Evolutionary conservation across 2,329 filamentous ascomycete genomes (phyloP).

Genomic region (Xylariaceae sp.): DNA sequence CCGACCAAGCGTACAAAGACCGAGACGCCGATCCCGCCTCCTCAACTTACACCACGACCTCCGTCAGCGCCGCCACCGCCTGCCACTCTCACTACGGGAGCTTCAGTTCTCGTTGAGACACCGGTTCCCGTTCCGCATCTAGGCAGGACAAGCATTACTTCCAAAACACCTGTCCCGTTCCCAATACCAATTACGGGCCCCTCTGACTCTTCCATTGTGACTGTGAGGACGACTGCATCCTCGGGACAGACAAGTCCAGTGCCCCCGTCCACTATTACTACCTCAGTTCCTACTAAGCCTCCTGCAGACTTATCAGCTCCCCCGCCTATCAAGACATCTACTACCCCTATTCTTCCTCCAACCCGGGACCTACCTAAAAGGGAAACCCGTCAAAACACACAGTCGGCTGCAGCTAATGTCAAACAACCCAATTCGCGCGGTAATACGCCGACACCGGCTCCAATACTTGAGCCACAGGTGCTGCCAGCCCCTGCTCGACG

Average conservation of each 20-base stretch:
- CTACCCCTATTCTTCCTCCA: slow-evolving; percentile 36
- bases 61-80: slow-evolving; percentile 30
- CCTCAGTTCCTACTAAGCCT: slow-evolving; percentile 33
- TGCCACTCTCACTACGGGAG: slow-evolving; percentile 11
- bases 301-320: slow-evolving; percentile 41
- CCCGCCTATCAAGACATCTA: slow-evolving; percentile 31
- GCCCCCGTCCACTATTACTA: slow-evolving; percentile 35
- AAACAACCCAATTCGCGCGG: slow-evolving; percentile 27
- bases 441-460: slow-evolving; percentile 32
- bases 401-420: slow-evolving; percentile 29
- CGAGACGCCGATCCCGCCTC: slow-evolving; percentile 50
- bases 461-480: slow-evolving; percentile 29
- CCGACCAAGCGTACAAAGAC: slow-evolving; percentile 49
- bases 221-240: slow-evolving; percentile 24
- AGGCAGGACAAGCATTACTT: slow-evolving; percentile 27
- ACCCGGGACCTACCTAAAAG: slow-evolving; percentile 35
- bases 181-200: slow-evolving; percentile 24
- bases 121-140: slow-evolving; percentile 32
- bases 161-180: slow-evolving; percentile 33
- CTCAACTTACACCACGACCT: slow-evolving; percentile 33
- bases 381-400: slow-evolving; percentile 43
- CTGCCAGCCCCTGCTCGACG: slow-evolving; percentile 34
- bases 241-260: slow-evolving; percentile 27
- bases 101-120: slow-evolving; percentile 24
- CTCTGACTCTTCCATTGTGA: slow-evolving; percentile 27